These are phyloP conservation scores for Narthecium ossifragum DNA, from an alignment of 106 monocot species.

Conservation along the genomic window DNA sequence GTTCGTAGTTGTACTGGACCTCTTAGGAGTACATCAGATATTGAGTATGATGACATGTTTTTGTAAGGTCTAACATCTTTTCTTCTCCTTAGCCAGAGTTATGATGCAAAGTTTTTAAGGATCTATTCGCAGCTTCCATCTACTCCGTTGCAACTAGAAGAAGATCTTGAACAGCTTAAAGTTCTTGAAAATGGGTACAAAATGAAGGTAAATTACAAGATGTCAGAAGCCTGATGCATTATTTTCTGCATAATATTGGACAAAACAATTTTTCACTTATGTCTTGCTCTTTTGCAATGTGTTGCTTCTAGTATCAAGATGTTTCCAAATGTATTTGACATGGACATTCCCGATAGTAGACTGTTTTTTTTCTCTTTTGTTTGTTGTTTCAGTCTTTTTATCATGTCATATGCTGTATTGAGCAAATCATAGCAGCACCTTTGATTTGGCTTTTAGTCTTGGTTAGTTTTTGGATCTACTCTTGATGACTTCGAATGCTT, in stretches of 20 bases:
- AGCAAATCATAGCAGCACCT: no score
- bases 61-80: not conserved
- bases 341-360: no score
- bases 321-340: no score
- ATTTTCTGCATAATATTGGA: not conserved
- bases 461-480: no score
- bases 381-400: no score
- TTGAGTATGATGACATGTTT: not conserved
- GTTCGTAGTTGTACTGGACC: not conserved
- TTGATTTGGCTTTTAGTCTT: no score
- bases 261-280: not conserved
- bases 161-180: constrained; percentile 97
- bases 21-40: no score
- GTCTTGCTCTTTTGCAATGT: no score
- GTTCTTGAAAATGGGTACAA: constrained; percentile 97
- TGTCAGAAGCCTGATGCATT: not conserved
- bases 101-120: constrained; percentile 77
- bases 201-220: constrained; percentile 66
- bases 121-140: constrained; percentile 79
- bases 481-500: no score
- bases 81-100: constrained; percentile 49
- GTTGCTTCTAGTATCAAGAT: no score
- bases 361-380: no score
- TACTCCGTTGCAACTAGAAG: constrained; percentile 88
- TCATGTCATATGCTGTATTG: no score